Percentiles rank a stretch among this genome's conserved stretches.
These are phyloP conservation scores for Aspergillus pseudoglaucus DNA, from an alignment of 2,329 filamentous ascomycete species.

Conservation along the genomic window DNA sequence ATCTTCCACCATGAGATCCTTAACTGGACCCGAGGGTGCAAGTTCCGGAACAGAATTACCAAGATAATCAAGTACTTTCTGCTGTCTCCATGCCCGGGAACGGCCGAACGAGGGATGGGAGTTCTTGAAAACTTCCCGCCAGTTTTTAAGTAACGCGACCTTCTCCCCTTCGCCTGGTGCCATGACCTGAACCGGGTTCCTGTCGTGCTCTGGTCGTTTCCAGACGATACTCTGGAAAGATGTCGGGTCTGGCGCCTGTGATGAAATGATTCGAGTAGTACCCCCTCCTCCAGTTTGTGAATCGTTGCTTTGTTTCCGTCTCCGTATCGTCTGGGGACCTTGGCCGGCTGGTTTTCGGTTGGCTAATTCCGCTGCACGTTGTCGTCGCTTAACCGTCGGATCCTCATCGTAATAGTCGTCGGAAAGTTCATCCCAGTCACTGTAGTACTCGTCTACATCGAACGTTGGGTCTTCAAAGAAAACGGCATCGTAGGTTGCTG, in stretches of 20 bases:
- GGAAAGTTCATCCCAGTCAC: conserved; percentile 42
- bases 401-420: conserved; percentile 43
- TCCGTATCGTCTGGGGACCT: conserved; percentile 5
- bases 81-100: conserved; percentile 11
- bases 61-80: background rate
- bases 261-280: background rate
- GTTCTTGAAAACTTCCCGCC: conserved; percentile 39
- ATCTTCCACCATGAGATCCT: conserved; percentile 2
- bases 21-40: conserved; percentile 3
- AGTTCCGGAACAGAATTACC: background rate
- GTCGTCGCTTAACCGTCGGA: conserved; percentile 23
- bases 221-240: conserved; percentile 38
- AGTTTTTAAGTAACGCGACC: conserved; percentile 41
- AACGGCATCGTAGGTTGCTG: conserved; percentile 34
- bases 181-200: conserved; percentile 23
- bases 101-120: conserved; percentile 26
- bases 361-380: conserved; percentile 10
- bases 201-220: conserved; percentile 24
- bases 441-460: conserved; percentile 35
- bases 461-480: conserved; percentile 34
- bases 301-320: conserved; percentile 7
- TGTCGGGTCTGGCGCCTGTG: conserved; percentile 10
- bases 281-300: background rate
- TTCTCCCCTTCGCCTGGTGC: conserved; percentile 35
- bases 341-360: conserved; percentile 8